Evolutionary conservation across 805 yeast species (phyloP).

Genomic region (Monosporozyma servazzii): DNA sequence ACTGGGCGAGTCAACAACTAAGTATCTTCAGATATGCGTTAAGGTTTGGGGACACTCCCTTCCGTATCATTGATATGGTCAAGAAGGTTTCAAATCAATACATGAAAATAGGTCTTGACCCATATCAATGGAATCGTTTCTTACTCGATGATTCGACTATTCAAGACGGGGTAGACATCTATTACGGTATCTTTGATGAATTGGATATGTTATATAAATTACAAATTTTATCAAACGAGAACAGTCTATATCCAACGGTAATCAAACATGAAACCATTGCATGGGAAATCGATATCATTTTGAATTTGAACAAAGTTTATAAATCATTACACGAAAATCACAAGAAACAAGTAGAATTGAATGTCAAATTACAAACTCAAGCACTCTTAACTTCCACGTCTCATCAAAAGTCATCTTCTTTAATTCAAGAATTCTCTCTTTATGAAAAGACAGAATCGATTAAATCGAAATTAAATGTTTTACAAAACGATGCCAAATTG

Average conservation of each 20-base stretch:
- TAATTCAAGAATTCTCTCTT: background rate
- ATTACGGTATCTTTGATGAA: constrained; percentile 62
- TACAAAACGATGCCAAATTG: constrained; percentile 7
- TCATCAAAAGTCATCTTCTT: background rate
- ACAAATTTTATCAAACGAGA: constrained; percentile 19
- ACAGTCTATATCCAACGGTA: constrained; percentile 29
- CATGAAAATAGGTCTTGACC: constrained; percentile 10
- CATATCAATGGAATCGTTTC: constrained; percentile 19
- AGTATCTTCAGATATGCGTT: constrained; percentile 53
- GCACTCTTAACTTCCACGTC: background rate
- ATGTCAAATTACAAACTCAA: constrained; percentile 1
- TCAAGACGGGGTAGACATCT: constrained; percentile 45
- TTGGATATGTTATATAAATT: constrained; percentile 46
- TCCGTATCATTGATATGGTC: constrained; percentile 37
- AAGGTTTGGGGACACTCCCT: constrained; percentile 64
- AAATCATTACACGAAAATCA: constrained; percentile 16
- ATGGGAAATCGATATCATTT: constrained; percentile 59
- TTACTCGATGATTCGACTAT: constrained; percentile 41
- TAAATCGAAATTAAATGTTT: constrained; percentile 22
- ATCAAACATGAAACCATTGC: constrained; percentile 53
- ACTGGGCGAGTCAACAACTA: constrained; percentile 28
- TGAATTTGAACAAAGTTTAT: constrained; percentile 46
- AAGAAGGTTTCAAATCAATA: constrained; percentile 24
- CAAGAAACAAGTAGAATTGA: constrained; percentile 41
- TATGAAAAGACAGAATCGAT: background rate